phyloP scores from a whole-genome alignment of 1,284 basidiomycete species.

The Sanghuangporus sanghuang region DNA sequence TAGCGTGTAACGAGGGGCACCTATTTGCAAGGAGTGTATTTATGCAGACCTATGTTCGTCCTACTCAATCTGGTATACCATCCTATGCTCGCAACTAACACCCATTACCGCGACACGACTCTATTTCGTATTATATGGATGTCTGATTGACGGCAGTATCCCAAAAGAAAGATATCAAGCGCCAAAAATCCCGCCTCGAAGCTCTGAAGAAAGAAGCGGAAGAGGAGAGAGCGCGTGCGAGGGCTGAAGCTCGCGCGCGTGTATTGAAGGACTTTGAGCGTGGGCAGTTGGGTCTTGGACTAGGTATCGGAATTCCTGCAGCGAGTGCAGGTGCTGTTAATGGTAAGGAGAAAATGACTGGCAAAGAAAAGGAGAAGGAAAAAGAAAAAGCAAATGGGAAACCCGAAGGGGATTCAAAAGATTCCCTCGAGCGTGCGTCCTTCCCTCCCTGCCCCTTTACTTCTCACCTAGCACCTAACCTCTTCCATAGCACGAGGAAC shows the following conservation, averaged over 20 bases:
- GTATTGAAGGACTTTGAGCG: conserved; percentile 85
- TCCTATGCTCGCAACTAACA: conserved; percentile 13
- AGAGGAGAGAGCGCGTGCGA: conserved; percentile 59
- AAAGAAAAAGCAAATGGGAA: background rate
- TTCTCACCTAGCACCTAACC: background rate
- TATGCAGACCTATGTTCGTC: conserved; percentile 68
- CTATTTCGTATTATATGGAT: no score
- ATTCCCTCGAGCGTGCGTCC: conserved; percentile 33
- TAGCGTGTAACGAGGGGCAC: conserved; percentile 82
- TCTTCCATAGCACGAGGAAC: conserved; percentile 44
- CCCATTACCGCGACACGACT: background rate
- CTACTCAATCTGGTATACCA: background rate
- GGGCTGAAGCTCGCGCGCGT: conserved; percentile 73
- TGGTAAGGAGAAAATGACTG: conserved; percentile 7
- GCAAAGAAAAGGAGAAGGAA: conserved; percentile 17
- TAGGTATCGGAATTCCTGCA: conserved; percentile 30
- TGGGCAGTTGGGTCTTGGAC: conserved; percentile 62
- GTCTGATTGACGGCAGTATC: conserved; percentile 40
- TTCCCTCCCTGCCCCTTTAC: background rate
- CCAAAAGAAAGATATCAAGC: conserved; percentile 89
- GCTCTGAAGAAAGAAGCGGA: conserved; percentile 71
- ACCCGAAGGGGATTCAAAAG: background rate
- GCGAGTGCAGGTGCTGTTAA: conserved; percentile 32
- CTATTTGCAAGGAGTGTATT: conserved; percentile 89
- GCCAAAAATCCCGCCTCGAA: conserved; percentile 74